phyloP scores from a whole-genome alignment of 2,329 filamentous ascomycete species.

The Colletotrichum chlorophyti region DNA sequence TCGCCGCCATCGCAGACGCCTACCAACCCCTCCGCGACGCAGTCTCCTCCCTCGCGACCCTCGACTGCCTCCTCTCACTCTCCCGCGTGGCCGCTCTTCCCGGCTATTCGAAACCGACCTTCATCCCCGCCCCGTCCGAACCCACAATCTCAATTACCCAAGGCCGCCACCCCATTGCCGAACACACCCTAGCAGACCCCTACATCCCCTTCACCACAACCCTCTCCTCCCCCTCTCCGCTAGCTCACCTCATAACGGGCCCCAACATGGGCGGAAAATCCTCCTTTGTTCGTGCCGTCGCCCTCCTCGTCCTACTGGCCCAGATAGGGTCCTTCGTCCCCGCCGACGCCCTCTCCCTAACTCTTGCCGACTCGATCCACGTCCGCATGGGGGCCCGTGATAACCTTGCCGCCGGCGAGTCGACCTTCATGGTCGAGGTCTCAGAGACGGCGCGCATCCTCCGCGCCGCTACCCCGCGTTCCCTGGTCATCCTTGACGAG shows the following conservation, averaged over 20 bases:
- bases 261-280: slow-evolving; percentile 99
- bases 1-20: slow-evolving; percentile 73
- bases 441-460: slow-evolving; percentile 92
- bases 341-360: slow-evolving; percentile 74
- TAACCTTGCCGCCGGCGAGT: slow-evolving; percentile 93
- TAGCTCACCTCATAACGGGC: slow-evolving; percentile 89
- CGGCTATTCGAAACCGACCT: slow-evolving; percentile 82
- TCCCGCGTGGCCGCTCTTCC: slow-evolving; percentile 84
- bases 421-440: slow-evolving; percentile 97
- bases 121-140: slow-evolving; percentile 65
- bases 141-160: slow-evolving; percentile 73
- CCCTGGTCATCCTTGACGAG: slow-evolving; percentile 92
- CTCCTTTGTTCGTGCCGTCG: slow-evolving; percentile 93
- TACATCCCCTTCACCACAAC: slow-evolving; percentile 92
- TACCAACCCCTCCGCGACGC: slow-evolving; percentile 92
- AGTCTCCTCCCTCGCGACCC: slow-evolving; percentile 81
- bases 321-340: slow-evolving; percentile 96
- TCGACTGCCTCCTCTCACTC: slow-evolving; percentile 90
- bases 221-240: slow-evolving; percentile 69
- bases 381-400: slow-evolving; percentile 96
- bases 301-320: slow-evolving; percentile 90
- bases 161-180: slow-evolving; percentile 94
- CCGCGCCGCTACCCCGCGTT: slow-evolving; percentile 83
- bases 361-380: slow-evolving; percentile 89
- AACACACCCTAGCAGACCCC: slow-evolving; percentile 81